Conservation (phyloP, 163 green algal species). For the Chlorella variabilis region DNA sequence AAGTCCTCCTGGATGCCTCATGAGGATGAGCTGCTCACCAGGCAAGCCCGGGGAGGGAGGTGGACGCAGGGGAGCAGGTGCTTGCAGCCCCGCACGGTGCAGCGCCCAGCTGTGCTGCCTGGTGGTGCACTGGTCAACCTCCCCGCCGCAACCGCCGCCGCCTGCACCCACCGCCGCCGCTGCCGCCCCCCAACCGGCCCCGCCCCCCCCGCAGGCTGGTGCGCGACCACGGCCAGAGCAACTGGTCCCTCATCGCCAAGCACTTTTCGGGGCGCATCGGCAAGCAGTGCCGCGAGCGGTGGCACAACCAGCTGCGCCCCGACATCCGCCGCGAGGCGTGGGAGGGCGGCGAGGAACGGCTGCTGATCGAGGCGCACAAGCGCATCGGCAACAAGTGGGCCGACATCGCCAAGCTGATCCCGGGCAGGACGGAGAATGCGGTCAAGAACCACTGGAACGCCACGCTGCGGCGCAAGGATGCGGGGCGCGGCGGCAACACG, state of each 20-base stretch:
- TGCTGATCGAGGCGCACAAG: constrained; percentile 73
- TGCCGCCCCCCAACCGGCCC: too few species aligned
- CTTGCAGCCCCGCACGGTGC: too few species aligned
- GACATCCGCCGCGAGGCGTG: constrained; percentile 86
- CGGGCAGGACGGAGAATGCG: constrained; percentile 84
- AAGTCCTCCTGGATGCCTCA: constrained; percentile 38
- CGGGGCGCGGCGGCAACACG: constrained; percentile 9
- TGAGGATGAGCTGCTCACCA: constrained; percentile 40
- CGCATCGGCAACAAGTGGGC: constrained; percentile 83
- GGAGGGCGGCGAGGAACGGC: constrained; percentile 75
- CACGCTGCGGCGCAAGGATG: constrained; percentile 60
- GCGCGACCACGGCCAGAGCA: constrained; percentile 73
- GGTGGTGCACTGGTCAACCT: constrained; percentile 17
- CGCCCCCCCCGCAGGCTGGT: constrained; percentile 68
- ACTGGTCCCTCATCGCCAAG: constrained; percentile 78
- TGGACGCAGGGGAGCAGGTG: too few species aligned
- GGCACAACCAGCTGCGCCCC: constrained; percentile 87
- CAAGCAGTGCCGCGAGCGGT: constrained; percentile 91
- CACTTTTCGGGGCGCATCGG: constrained; percentile 69
- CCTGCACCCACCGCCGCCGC: background rate
- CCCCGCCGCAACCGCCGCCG: background rate
- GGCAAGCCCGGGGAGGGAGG: background rate
- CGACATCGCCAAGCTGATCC: constrained; percentile 67
- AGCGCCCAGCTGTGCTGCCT: too few species aligned
- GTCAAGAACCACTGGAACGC: constrained; percentile 93